Evolutionary conservation across 441 rosid species (phyloP), one percentile per base, ranked within the genome.

Genomic region (Gossypium davidsonii): DNA sequence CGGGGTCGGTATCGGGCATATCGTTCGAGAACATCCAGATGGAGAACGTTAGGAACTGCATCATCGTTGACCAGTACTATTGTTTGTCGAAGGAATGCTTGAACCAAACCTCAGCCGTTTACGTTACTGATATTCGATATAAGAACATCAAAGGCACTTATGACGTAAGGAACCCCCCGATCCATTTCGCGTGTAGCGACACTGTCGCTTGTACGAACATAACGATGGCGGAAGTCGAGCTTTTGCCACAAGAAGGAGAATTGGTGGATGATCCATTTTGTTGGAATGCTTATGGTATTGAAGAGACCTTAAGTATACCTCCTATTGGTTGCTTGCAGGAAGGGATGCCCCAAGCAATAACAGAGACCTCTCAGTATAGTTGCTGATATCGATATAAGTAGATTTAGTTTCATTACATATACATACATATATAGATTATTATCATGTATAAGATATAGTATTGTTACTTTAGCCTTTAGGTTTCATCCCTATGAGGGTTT

Each of bases 101-200:
- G 2, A 94, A 94, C 79, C 87, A 94, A 17, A 90, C 97, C 6
- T 94, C 98, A 0, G 98, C 98, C 0, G 98, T 94, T 7, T 76
- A 79, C 15, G 97, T 94, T 23, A 82, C 77, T 1, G 94, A 85
- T 17, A 73, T 94, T 2, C 74, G 88, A 39, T 94, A 80, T 74
- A 86, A 87, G 55, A 91, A 91, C 89, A 91, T 94, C 1, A 92
- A 85, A 72, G 98, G 98, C 0, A 94, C 94, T 0, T 94, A 94
- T 56, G 94, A 94, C 52, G 98, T 94, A 0, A 79, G 89, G 61
- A 89, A 61, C 53, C 85, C 98, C 0, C 98, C 97, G 0, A 91
- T 94, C 59, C 98, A 92, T 74, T 94, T 94, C 42, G 98, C 98
- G 0, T 94, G 98, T 78, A 94, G 98, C n/a, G 98, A 94, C 79